Percentiles rank a stretch among this genome's conserved stretches.
Evolutionary conservation across 208 protist genomes (phyloP).

Genomic region (Naegleria lovaniensis): DNA sequence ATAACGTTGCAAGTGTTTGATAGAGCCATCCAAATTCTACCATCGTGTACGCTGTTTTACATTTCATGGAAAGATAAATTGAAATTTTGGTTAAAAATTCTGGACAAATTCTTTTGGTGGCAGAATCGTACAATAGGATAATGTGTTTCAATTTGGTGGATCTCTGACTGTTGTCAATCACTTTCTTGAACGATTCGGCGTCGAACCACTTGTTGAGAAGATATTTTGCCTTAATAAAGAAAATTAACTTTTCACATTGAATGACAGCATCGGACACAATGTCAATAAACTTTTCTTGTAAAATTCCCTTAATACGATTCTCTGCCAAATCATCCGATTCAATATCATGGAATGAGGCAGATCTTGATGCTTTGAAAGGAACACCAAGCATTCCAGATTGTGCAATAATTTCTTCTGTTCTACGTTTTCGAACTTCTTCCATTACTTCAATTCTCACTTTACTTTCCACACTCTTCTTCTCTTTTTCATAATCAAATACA

Average conservation of each 20-base stretch:
- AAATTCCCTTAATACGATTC: neutral
- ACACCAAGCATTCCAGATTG: neutral
- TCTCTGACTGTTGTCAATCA: neutral
- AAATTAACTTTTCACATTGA: neutral
- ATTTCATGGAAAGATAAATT: neutral
- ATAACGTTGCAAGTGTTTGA: neutral
- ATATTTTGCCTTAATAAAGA: neutral
- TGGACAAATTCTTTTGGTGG: neutral
- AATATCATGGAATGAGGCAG: neutral
- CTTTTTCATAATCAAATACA: neutral
- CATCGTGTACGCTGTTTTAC: neutral
- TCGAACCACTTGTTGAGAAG: neutral
- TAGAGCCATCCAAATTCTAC: constrained; percentile 1
- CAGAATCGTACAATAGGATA: neutral
- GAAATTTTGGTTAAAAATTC: neutral
- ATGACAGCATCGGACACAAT: neutral
- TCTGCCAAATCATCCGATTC: neutral
- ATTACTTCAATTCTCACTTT: neutral
- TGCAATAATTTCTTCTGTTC: neutral
- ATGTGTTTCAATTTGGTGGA: neutral
- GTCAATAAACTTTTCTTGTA: neutral
- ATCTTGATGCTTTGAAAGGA: neutral
- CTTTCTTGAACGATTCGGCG: neutral
- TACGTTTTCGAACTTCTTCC: neutral
- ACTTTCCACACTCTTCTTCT: neutral